A percentile compares a stretch with the other conserved stretches of the same genome.
phyloP scores from a whole-genome alignment of 768 basidiomycete species.

The Russula brevipes region DNA sequence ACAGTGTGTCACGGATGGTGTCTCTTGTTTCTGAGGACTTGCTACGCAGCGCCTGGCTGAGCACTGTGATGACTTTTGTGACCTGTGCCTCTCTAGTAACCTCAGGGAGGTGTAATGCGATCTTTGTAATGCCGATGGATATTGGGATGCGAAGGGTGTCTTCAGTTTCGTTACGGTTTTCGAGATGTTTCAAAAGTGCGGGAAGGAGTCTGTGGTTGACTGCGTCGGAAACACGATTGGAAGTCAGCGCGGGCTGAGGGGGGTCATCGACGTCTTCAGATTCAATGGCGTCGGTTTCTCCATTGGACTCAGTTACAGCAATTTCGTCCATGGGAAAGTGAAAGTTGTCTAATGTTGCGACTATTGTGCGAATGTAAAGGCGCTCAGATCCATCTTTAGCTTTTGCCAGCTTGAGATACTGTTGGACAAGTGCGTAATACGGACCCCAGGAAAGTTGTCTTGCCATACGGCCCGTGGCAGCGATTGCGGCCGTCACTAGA shows the following conservation, averaged over 20 bases:
- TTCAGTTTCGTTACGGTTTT: conserved; percentile 76
- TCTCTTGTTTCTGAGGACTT: conserved; percentile 91
- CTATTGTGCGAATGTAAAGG: conserved; percentile 77
- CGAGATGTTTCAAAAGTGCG: conserved; percentile 69
- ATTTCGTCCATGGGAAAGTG: conserved; percentile 78
- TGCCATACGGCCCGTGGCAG: conserved; percentile 71
- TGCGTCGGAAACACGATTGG: conserved; percentile 56
- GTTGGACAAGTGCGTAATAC: conserved; percentile 75
- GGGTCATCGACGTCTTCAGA: conserved; percentile 28
- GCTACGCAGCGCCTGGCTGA: conserved; percentile 89
- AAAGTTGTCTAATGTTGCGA: conserved; percentile 84
- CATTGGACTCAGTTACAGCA: conserved; percentile 33
- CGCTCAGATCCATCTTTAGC: conserved; percentile 69
- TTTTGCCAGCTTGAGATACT: conserved; percentile 66
- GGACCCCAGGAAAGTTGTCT: conserved; percentile 75
- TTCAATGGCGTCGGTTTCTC: conserved; percentile 30
- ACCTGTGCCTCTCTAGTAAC: conserved; percentile 62
- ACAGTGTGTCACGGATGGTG: conserved; percentile 74
- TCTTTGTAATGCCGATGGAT: conserved; percentile 77
- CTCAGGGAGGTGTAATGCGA: conserved; percentile 75
- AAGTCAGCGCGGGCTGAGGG: conserved; percentile 21
- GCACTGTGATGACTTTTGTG: conserved; percentile 68
- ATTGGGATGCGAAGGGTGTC: conserved; percentile 85
- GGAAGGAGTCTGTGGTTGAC: conserved; percentile 77
- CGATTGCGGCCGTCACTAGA: conserved; percentile 85